Base-by-base conservation (phyloP, 306 rosid species). In the Astragalus membranaceus region DNA sequence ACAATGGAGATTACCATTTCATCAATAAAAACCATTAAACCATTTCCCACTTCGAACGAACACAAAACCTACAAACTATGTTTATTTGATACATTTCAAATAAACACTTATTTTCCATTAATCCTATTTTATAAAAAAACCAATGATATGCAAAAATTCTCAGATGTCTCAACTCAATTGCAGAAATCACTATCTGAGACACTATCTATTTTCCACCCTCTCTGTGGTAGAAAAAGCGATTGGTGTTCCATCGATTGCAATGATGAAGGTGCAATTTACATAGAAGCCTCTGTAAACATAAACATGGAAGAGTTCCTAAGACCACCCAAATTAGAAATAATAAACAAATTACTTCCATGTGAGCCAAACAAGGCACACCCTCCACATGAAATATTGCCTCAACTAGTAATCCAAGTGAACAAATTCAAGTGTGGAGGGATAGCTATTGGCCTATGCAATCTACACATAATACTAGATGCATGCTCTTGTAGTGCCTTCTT, bases 361-460 rank as follows among this genome's bases (percentile, higher is more conserved):
- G 85, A 66, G 23, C 78, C 85, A 52, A 64, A 75, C 78, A 48
- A 69, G 41, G 55, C 41, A 0, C 84, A 83, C 8, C 62, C 76
- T 1, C 44, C 55, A 1, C 29, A 49, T 2, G 20, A 75, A 8
- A 12, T 49, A 7, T 64, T 72, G 44, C 85, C 87, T 0, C 85
- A 67, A 14, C 0, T 85, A 4, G 75, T 79, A 3, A 33, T 85
- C 13, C 90, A 88, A 85, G 75, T 83, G 44, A 87, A 59, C 81
- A 12, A 29, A 16, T 87, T 87, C 67, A 54, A 71, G 11, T 88
- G 90, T 73, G 88, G 90, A 39, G 88, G 90, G 5, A 75, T 83
- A 55, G 85, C 90, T 15, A 50, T 88, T 20, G 88, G 81, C 0
- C 10, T 70, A 30, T 78, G 85, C 50, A 54, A 67, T 15, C 82